These are phyloP conservation scores for Karstenula rhodostoma DNA, from an alignment of 2,329 filamentous ascomycete genomes.

Conservation along the genomic window DNA sequence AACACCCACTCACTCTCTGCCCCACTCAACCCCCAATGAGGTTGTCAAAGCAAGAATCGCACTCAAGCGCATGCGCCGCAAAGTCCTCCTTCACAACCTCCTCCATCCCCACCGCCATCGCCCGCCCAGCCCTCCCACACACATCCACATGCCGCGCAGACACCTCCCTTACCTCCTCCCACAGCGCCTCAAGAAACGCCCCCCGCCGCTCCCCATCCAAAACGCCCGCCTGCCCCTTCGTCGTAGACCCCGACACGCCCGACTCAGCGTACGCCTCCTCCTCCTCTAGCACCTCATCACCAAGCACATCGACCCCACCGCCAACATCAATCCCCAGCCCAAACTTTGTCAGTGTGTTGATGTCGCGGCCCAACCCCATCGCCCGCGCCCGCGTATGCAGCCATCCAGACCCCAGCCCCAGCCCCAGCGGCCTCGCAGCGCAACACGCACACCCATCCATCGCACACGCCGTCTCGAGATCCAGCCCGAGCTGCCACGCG, in stretches of 20 bases:
- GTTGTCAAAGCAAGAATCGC: background rate
- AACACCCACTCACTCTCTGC: too few species aligned
- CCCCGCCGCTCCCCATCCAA: background rate
- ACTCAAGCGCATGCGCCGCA: background rate
- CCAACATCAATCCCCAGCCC: too few species aligned
- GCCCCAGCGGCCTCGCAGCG: too few species aligned
- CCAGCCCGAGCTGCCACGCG: too few species aligned
- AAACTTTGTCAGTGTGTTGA: too few species aligned
- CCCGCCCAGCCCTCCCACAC: background rate
- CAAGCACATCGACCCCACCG: background rate
- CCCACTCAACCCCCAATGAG: background rate
- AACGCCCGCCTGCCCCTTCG: background rate
- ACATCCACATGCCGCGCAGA: background rate
- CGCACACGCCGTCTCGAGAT: too few species aligned
- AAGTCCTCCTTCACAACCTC: background rate
- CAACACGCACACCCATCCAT: too few species aligned
- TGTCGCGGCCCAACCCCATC: too few species aligned
- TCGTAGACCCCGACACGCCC: background rate
- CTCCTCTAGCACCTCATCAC: too few species aligned
- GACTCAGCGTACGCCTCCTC: too few species aligned
- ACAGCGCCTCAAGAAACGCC: background rate
- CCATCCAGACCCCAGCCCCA: too few species aligned
- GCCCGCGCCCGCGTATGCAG: too few species aligned
- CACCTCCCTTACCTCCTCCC: background rate
- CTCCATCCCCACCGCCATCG: background rate